Conservation (phyloP, 192 early-diverging fungal genomes). For the Piromyces sp. region DNA sequence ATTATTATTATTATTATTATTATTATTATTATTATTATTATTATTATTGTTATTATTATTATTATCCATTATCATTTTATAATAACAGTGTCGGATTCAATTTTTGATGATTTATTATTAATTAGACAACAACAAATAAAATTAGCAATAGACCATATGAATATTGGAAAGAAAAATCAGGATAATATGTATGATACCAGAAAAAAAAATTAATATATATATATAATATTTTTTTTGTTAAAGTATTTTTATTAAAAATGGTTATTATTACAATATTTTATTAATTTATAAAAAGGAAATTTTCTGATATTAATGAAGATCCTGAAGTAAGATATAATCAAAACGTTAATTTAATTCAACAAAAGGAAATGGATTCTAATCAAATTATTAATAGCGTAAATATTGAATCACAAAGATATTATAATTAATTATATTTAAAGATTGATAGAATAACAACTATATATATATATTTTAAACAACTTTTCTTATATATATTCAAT, state of each 20-base stretch:
- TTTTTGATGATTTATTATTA: not conserved
- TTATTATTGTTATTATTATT: too few relatives aligned
- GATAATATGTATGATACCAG: not conserved
- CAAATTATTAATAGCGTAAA: not conserved
- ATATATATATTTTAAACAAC: too few relatives aligned
- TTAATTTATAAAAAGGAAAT: not conserved
- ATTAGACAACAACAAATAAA: not conserved
- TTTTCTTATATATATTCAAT: too few relatives aligned
- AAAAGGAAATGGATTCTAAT: not conserved
- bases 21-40: too few relatives aligned
- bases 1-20: too few relatives aligned
- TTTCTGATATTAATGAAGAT: not conserved
- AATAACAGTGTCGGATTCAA: not conserved
- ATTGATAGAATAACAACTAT: not conserved
- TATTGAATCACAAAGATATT: not conserved
- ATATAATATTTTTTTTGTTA: too few relatives aligned
- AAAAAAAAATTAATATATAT: too few relatives aligned
- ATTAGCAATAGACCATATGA: not conserved
- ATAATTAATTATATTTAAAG: not conserved
- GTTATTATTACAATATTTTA: too few relatives aligned
- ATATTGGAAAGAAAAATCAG: not conserved
- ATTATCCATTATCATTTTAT: too few relatives aligned
- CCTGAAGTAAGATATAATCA: not conserved
- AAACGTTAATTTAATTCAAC: not conserved
- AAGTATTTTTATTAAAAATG: too few relatives aligned